Evolutionary conservation across 148 eudicot species (phyloP), one percentile per base, ranked within the genome.

Genomic region (Camellia japonica): DNA sequence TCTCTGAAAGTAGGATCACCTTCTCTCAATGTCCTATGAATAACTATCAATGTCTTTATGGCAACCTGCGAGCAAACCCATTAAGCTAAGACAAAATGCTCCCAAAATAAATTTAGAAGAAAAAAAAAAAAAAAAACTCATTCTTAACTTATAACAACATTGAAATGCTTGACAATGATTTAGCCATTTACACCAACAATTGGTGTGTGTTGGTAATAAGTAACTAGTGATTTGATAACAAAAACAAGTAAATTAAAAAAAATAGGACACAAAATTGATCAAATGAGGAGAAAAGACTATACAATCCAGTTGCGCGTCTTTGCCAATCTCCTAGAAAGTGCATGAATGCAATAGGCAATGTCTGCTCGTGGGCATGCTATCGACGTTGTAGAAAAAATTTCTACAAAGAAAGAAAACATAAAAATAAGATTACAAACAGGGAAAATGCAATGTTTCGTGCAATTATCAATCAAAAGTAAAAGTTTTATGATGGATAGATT

Each of bases 271-370:
- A 59, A 43, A 5, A 63, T 59, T 18, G 30, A 41, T 23, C 49
- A 30, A 46, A 56, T 20, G 38, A 38, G n/a, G 68, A 71, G 71
- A 62, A 68, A 59, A 59, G 74, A 74, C 46, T 49, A 88, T 94
- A 97, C 99, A 78, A 94, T 94, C 99, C 99, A 97, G 79, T 84
- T 97, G n/a, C 88, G 87, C 43, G 99, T 97, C 91, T 92, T 97
- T 79, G 89, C 83, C 86, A 97, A 86, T 86, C 99, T 87, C 80
- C 93, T 88, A 6, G 95, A 86, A 71, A 97, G 93, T 74, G 98
- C 98, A 84, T 92, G 95, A 81, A 97, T 94, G 88, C 98, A 97
- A 66, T 97, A 97, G 76, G 92, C 98, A 38, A 97, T 96, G 65
- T 97, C 99, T 71, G 97, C 98, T 81, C 98, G 86, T 62, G 98